Percentiles rank a stretch among this genome's conserved stretches.
Conservation (phyloP, 2,329 filamentous ascomycete species). For the Xylaria polymorpha region DNA sequence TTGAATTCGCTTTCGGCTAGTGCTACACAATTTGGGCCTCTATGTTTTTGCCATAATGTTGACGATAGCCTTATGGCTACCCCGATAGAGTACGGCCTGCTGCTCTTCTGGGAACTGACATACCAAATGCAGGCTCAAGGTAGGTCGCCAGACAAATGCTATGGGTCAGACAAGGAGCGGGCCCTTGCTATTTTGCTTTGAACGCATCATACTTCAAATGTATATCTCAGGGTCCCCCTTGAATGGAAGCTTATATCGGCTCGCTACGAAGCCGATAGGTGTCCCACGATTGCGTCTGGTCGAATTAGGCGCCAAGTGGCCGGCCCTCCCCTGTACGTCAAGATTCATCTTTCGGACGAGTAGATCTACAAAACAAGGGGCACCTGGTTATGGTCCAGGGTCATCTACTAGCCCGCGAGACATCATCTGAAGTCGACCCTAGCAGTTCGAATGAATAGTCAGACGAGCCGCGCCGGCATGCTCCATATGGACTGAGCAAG, state of each 20-base stretch:
- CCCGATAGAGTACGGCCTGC: background rate
- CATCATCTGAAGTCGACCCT: conserved; percentile 42
- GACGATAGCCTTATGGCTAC: background rate
- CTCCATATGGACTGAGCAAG: conserved; percentile 30
- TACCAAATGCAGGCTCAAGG: background rate
- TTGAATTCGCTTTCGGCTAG: conserved; percentile 10
- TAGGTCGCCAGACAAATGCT: background rate
- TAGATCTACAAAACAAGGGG: conserved; percentile 45
- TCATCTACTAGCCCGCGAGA: conserved; percentile 40
- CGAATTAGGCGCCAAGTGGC: conserved; percentile 22
- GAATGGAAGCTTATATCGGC: conserved; percentile 23
- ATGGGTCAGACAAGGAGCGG: conserved; percentile 16
- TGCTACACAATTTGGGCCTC: background rate
- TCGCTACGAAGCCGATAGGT: conserved; percentile 31
- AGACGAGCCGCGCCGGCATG: conserved; percentile 30
- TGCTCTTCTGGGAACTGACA: background rate
- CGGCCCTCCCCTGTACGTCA: conserved; percentile 24
- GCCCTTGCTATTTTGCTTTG: conserved; percentile 16
- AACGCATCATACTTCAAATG: conserved; percentile 19
- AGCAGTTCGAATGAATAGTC: conserved; percentile 29
- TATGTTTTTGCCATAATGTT: background rate
- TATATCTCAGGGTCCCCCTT: conserved; percentile 16
- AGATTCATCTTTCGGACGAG: conserved; percentile 42
- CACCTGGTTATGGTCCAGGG: conserved; percentile 28
- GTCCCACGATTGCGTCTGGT: conserved; percentile 7